Base-by-base conservation (phyloP, 2,329 filamentous ascomycete genomes). In the Amylocarpus encephaloides region DNA sequence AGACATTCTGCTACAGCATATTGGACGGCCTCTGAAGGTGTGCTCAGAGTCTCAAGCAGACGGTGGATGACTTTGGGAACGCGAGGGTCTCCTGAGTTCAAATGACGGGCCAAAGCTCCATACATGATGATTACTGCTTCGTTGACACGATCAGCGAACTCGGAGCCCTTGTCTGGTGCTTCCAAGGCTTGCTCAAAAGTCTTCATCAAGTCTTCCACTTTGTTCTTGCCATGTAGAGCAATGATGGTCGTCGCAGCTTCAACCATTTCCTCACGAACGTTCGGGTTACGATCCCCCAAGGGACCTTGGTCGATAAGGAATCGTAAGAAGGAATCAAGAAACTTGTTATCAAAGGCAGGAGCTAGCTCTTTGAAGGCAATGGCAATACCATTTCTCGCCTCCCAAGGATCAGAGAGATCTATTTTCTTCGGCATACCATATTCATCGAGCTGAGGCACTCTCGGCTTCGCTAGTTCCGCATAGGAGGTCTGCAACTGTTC, bases 61-160 rank as follows among this genome's bases (percentile, higher is more conserved):
- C 90, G 82, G 59, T 92, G 85, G 45, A 98, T 84, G 41, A 98
- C 93, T 50, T 86, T 83, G 1, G 91, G 89, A 43, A 97, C 81
- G 62, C 94, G 91, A 58, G 82, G 72, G 67, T 98, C 93, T n/a
- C 90, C 89, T 6, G 82, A 70, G 59, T 86, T 81, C 52, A 98
- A 72, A 73, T 98, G 93, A 46, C 88, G 83, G 39, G 91, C 93
- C 34, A 98, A 73, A 46, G 94, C 92, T 66, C 93, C 93, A 62
- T 98, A 98, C 67, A 98, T 85, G 61, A 98, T 93, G 60, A 98
- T 91, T 46, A 98, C 91, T 15, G 94, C 93, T 70, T 98, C 93
- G 60, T 96, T 96, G 56, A 97, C 86, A 52, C 89, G 81, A 68
- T 98, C 94, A 15, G 88, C 84, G 48, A 85, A 81, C 58, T 91